Base-by-base conservation (phyloP, 2,329 filamentous ascomycete species). In the Aschersonia sp. region DNA sequence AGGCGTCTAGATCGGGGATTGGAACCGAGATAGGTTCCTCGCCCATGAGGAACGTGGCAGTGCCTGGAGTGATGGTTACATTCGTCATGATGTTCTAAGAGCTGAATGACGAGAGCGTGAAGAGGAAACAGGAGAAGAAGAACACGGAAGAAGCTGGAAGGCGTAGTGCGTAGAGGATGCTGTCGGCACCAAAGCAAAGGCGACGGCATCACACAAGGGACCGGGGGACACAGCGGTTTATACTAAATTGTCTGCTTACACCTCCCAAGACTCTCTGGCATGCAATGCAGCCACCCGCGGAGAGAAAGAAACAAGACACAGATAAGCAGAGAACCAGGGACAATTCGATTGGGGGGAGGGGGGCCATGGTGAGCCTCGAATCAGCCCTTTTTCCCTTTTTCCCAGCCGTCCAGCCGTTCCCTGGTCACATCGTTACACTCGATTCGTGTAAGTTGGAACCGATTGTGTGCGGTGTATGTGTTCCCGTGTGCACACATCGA, bases 21-120 rank as follows among this genome's bases (percentile, higher is more conserved):
- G 66, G 58, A 43, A 69, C 49, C 5, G 53, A 46, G 48, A 66
- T 55, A 10, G 54, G 48, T 0, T 57, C 44, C 44, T 61, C 61
- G 10, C 57, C 40, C 31, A 46, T 54, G 44, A 64, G 50, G 50
- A 71, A 58, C 45, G 56, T 59, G 47, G 67, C 55, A 8, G 10
- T 22, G 11, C 40, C 40, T 11, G 40, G 40, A n/a, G 14, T 22
- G 14, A 41, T 9, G 14, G 10, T n/a, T n/a, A n/a, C 14, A 3
- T 41, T 37, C 2, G 35, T 12, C 35, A 22, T 22, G 22, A 22
- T 22, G 22, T 22, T 22, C 22, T 3, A 22, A 3, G 22, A 22
- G 22, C 22, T 22, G 22, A 22, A 22, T 22, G 22, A 22, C 22
- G 22, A 22, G 22, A 22, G 22, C 22, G 2, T 22, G 22, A 22